Evolutionary conservation across 345 rosid genomes (phyloP).

Genomic region (Anacardium occidentale): DNA sequence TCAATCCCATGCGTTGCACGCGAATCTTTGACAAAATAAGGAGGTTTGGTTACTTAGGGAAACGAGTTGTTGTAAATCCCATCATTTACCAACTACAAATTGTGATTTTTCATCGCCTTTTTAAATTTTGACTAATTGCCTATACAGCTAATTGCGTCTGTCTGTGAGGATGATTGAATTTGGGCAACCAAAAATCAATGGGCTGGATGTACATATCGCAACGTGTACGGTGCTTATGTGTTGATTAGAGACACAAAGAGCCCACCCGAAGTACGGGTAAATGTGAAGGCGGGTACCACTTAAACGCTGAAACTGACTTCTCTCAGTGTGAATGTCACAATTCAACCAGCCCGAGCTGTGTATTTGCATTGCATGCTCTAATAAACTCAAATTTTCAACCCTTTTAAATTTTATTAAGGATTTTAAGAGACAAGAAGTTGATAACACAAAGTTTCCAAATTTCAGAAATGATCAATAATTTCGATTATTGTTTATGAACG

Average conservation of each 20-base stretch:
- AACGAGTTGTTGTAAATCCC: conserved; percentile 13
- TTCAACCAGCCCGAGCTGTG: conserved; percentile 11
- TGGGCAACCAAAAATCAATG: too few relatives aligned
- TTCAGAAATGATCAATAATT: too few relatives aligned
- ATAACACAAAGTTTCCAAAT: conserved; percentile 15
- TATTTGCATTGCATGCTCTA: background rate
- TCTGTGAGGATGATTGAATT: background rate
- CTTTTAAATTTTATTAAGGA: conserved; percentile 6
- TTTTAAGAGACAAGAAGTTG: conserved; percentile 18
- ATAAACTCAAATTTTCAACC: conserved; percentile 25
- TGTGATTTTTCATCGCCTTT: conserved; percentile 25
- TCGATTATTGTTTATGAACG: too few relatives aligned
- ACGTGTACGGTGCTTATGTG: background rate
- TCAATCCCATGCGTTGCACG: conserved; percentile 46
- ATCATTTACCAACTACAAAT: conserved; percentile 27
- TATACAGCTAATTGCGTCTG: background rate
- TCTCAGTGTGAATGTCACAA: conserved; percentile 14
- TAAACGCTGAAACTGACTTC: conserved; percentile 34
- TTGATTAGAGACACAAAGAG: conserved; percentile 18
- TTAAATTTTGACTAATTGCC: background rate
- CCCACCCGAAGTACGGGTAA: conserved; percentile 20
- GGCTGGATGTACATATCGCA: background rate
- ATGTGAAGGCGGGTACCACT: conserved; percentile 20
- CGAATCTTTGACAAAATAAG: conserved; percentile 46
- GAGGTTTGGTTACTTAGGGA: conserved; percentile 25